These are phyloP conservation scores for Penicillium macrosclerotiorum DNA, from an alignment of 495 filamentous ascomycete genomes.

Conservation along the genomic window DNA sequence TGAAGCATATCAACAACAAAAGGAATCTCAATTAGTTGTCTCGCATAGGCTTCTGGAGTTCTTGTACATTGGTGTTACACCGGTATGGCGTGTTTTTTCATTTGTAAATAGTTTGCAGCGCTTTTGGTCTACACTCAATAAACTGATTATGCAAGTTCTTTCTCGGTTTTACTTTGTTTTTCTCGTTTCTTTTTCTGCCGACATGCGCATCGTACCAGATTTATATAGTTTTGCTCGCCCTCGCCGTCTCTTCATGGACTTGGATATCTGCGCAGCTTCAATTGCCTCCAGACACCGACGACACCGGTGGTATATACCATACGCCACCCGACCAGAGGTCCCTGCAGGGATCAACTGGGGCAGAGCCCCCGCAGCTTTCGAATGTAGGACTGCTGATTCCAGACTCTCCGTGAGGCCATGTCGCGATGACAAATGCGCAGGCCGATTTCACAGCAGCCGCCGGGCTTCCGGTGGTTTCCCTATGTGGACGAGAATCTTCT, in stretches of 20 bases:
- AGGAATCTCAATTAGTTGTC: too few relatives aligned
- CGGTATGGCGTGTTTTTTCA: constrained; percentile 7
- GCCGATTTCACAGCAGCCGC: not conserved
- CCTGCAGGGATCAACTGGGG: too few relatives aligned
- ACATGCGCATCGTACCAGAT: too few relatives aligned
- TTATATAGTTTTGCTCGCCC: too few relatives aligned
- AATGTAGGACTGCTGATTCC: constrained; percentile 1
- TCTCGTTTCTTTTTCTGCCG: too few relatives aligned
- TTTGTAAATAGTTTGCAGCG: constrained; percentile 8
- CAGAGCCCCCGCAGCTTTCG: not conserved
- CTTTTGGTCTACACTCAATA: not conserved
- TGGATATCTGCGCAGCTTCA: too few relatives aligned
- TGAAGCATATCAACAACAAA: too few relatives aligned
- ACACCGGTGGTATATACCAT: too few relatives aligned
- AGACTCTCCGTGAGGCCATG: not conserved
- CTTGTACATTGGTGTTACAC: constrained; percentile 4
- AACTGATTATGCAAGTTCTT: not conserved
- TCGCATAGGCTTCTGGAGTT: constrained; percentile 14
- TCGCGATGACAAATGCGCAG: not conserved
- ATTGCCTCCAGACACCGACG: too few relatives aligned
- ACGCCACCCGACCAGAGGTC: too few relatives aligned
- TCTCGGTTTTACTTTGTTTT: not conserved
- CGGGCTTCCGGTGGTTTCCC: constrained; percentile 5
- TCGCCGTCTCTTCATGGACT: not conserved
- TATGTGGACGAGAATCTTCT: not conserved